A percentile compares a stretch with the other conserved stretches of the same genome.
Conservation (phyloP, 2,329 filamentous ascomycete genomes). For the Cladophialophora exuberans region DNA sequence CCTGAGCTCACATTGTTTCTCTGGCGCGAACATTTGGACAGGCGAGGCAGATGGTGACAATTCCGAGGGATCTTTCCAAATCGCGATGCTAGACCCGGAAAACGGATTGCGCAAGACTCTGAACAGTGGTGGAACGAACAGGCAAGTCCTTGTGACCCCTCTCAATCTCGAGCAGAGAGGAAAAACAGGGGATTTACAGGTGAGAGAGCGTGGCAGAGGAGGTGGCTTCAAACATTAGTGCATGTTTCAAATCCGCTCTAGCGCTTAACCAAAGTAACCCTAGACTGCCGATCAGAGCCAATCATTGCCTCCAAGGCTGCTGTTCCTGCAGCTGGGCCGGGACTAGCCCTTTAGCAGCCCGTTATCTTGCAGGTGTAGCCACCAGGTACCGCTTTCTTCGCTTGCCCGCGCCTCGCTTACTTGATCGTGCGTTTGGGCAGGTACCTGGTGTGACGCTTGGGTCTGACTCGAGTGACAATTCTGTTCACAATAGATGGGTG, state of each 20-base stretch:
- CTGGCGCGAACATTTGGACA: neutral
- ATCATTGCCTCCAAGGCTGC: slow-evolving; percentile 10
- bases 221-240: slow-evolving; percentile 30
- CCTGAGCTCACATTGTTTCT: neutral
- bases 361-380: no score
- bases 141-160: slow-evolving; percentile 18
- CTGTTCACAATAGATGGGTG: no score
- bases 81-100: neutral
- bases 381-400: no score
- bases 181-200: slow-evolving; percentile 8
- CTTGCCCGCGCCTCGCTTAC: no score
- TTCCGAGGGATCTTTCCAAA: neutral
- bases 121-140: slow-evolving; percentile 12
- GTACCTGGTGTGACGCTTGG: slow-evolving; percentile 13
- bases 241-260: slow-evolving; percentile 30
- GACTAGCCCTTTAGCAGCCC: no score
- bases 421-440: neutral
- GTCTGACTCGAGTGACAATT: neutral
- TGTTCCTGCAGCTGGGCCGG: slow-evolving; percentile 6
- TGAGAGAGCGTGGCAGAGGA: slow-evolving; percentile 8
- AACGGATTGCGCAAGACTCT: slow-evolving; percentile 3
- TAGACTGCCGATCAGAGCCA: slow-evolving; percentile 3
- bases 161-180: slow-evolving; percentile 15
- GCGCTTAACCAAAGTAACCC: slow-evolving; percentile 5
- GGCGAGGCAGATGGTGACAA: slow-evolving; percentile 9